Base-by-base conservation (phyloP, 768 basidiomycete genomes). In the Mycena metata region DNA sequence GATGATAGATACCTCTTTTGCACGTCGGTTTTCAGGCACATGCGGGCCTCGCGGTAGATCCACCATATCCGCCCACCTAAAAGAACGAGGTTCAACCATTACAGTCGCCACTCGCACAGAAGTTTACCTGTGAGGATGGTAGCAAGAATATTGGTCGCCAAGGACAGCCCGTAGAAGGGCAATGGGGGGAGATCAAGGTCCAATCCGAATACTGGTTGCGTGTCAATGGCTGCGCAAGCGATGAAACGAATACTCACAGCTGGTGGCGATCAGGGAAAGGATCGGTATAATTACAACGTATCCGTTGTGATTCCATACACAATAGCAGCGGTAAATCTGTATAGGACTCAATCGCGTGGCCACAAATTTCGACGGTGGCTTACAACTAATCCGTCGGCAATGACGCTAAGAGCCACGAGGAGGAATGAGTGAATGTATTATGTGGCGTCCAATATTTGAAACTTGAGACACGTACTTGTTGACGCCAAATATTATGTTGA, bases 271-370 rank as follows among this genome's bases (percentile, higher is more conserved):
- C 17, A 79, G 67, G 36, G 75, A 23, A 9, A 77, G 63, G 46
- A 73, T 73, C 10, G 78, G 77, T 8, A 76, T 39, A 49, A 77
- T 51, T 56, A 80, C 71, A 54, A 78, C 67, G 21, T 76, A 74
- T 52, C 74, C 74, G 62, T 75, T 77, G 60, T 71, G 70, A 63
- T 75, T 76, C 79, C 79, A 80, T n/a, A 79, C 66, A 17, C 72
- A 50, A 62, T 77, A 74, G 69, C 79, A 80, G 52, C 79, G 79
- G 57, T 80, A 79, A 52, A 79, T 80, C 78, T 80, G 57, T 19
- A 26, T 33, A 5, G 16, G 11, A 33, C 0, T 19, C 13, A 2
- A 43, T 21, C 19, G 19, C 2, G 36, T 4, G 17, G 7, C 30
- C 30, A 30, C 30, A 16, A 21, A 42, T 23, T 36, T 55, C 33